Conservation (phyloP, 2,329 filamentous ascomycete species). For the Ophiostoma pallidulum region DNA sequence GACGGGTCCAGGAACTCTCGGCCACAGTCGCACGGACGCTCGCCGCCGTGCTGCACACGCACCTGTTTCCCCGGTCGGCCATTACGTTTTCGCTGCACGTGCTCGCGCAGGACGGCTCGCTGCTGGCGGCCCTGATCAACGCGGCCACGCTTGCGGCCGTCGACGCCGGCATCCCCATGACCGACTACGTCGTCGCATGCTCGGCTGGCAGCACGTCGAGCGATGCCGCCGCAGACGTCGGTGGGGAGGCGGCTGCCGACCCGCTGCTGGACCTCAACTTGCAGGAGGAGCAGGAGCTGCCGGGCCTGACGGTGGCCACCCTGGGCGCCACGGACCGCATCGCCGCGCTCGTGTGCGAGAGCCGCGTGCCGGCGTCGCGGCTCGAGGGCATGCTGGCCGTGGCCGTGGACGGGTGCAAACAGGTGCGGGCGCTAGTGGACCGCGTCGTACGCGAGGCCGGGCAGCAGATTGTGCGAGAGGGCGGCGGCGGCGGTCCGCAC, state of each 20-base stretch:
- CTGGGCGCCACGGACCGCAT: constrained; percentile 66
- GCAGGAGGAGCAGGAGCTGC: constrained; percentile 78
- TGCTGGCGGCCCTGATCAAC: constrained; percentile 84
- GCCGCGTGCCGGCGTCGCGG: constrained; percentile 68
- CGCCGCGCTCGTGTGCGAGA: constrained; percentile 75
- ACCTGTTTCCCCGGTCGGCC: constrained; percentile 79
- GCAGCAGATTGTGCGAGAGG: constrained; percentile 50
- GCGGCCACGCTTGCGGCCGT: constrained; percentile 84
- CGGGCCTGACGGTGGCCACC: constrained; percentile 78
- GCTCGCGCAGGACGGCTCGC: constrained; percentile 78
- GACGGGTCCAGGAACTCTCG: constrained; percentile 71
- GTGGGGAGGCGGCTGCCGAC: constrained; percentile 58
- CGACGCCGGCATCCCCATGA: constrained; percentile 93
- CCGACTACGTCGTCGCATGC: constrained; percentile 79
- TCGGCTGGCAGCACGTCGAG: constrained; percentile 73
- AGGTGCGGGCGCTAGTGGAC: constrained; percentile 74
- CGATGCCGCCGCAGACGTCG: constrained; percentile 54
- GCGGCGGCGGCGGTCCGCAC: background rate
- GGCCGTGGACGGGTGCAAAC: constrained; percentile 82
- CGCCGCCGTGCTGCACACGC: constrained; percentile 66
- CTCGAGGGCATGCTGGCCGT: constrained; percentile 90
- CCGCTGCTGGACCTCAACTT: constrained; percentile 72
- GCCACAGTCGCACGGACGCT: constrained; percentile 72
- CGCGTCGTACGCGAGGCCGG: constrained; percentile 66
- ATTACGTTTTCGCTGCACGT: constrained; percentile 81